These are phyloP conservation scores for Suhomyces bribrorum DNA, from an alignment of 1,139 yeast species.

Conservation along the genomic window DNA sequence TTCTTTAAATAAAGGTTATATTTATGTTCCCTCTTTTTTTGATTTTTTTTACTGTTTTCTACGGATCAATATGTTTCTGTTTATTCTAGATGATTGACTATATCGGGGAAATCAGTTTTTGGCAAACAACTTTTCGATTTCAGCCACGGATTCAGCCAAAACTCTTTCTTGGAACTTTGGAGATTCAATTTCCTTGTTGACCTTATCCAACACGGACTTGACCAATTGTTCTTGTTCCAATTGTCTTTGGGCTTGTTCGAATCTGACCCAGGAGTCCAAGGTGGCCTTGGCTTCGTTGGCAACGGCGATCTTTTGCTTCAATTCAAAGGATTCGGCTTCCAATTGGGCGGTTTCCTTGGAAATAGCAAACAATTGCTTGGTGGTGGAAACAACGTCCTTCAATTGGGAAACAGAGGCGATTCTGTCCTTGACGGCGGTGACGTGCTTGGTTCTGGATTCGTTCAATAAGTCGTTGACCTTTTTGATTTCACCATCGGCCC, in stretches of 20 bases:
- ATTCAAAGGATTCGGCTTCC: constrained; percentile 91
- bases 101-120: constrained; percentile 32
- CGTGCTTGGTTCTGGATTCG: constrained; percentile 87
- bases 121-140: constrained; percentile 81
- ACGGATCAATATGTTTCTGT: neutral
- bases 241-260: constrained; percentile 95
- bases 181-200: constrained; percentile 78
- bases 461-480: constrained; percentile 80
- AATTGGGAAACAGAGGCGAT: constrained; percentile 84
- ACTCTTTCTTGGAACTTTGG: constrained; percentile 94
- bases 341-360: constrained; percentile 96
- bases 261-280: constrained; percentile 98
- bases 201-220: constrained; percentile 82
- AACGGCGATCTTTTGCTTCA: constrained; percentile 86
- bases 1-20: too few species aligned
- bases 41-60: neutral
- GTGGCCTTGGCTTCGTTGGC: constrained; percentile 91
- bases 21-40: neutral
- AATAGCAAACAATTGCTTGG: constrained; percentile 87
- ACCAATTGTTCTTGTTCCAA: constrained; percentile 92
- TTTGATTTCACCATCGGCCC: constrained; percentile 90
- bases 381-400: constrained; percentile 88
- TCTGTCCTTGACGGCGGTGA: constrained; percentile 89
- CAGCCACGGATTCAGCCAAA: constrained; percentile 87
- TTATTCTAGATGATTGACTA: constrained; percentile 7